phyloP scores from a whole-genome alignment of 768 basidiomycete species.

The Galerina sulciceps region DNA sequence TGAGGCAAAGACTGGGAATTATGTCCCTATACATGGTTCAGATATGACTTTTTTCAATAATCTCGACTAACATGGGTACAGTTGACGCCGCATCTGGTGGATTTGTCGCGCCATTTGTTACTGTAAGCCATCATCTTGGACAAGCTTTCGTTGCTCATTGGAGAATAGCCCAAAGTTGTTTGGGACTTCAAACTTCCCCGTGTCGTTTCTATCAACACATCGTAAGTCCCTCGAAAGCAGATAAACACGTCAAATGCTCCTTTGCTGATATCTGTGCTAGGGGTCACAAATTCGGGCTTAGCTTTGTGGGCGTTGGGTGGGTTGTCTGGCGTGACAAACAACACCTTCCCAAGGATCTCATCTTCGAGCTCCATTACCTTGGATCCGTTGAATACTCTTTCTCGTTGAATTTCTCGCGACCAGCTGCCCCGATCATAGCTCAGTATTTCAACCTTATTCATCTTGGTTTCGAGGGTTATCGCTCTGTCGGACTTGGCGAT shows the following conservation, averaged over 20 bases:
- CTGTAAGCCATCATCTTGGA: slow-evolving; percentile 22
- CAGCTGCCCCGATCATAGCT: slow-evolving; percentile 65
- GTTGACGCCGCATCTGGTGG: slow-evolving; percentile 71
- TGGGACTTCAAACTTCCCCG: slow-evolving; percentile 72
- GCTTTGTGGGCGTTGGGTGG: slow-evolving; percentile 70
- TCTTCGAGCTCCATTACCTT: slow-evolving; percentile 69
- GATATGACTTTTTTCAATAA: slow-evolving; percentile 48
- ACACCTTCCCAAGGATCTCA: slow-evolving; percentile 69
- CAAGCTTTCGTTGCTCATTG: slow-evolving; percentile 8
- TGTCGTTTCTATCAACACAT: slow-evolving; percentile 65
- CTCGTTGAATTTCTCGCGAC: slow-evolving; percentile 65
- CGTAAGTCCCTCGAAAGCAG: slow-evolving; percentile 32
- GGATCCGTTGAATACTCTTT: slow-evolving; percentile 76
- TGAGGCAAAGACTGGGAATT: slow-evolving; percentile 60
- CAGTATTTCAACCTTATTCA: slow-evolving; percentile 70
- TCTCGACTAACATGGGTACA: slow-evolving; percentile 38
- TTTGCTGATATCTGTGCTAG: slow-evolving; percentile 47
- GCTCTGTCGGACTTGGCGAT: slow-evolving; percentile 49
- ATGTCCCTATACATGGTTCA: slow-evolving; percentile 73
- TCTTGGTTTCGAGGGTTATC: slow-evolving; percentile 63
- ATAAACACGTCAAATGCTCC: slow-evolving; percentile 37
- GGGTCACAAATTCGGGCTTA: slow-evolving; percentile 66
- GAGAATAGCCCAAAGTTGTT: slow-evolving; percentile 49
- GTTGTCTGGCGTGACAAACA: slow-evolving; percentile 68
- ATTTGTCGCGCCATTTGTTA: slow-evolving; percentile 69